Base-by-base conservation (phyloP, 2,329 filamentous ascomycete genomes). In the Hawksworthiomyces lignivorus region DNA sequence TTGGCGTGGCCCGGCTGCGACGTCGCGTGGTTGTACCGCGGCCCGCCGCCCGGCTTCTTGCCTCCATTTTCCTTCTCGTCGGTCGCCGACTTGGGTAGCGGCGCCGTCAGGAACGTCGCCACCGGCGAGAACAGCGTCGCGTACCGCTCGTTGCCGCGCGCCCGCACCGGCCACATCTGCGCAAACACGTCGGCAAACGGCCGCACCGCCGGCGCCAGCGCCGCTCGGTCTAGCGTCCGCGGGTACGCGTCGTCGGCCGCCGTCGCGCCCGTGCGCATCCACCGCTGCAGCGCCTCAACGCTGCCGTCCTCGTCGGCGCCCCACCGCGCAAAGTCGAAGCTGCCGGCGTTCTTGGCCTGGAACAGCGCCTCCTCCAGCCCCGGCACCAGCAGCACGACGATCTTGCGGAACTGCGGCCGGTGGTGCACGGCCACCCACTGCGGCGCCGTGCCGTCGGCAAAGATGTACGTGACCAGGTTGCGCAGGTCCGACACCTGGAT, bases 341-440 rank as follows among this genome's bases (percentile, higher is more conserved):
- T 57, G n/a, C n/a, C n/a, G n/a, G n/a, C n/a, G n/a, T n/a, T n/a
- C n/a, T n/a, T n/a, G 11, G 76, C 72, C 59, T 84, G 77, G 64
- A 97, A 94, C 84, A 97, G 92, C 48, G 80, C 84, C 54, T 87
- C 77, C 57, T 97, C 90, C 19, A 98, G 65, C 0, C 92, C 92
- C 10, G 92, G 92, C 10, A 96, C 80, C 84, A 96, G 90, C 50
- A 98, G 67, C 30, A 86, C 77, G 22, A 97, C 89, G 22, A 94
- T 83, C 63, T 92, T 94, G 49, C 77, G 68, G 52, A 84, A 79
- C 45, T 79, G 69, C 6, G 75, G 72, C 34, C 80, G 70, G 53
- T 84, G 73, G 45, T 68, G 68, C 36, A 84, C 70, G 33, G 73
- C 70, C 33, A 84, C 69, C 76, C 80, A 84, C 52, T 80, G 75